Conservation (phyloP, 441 rosid species). For the Pelargonium australe region DNA sequence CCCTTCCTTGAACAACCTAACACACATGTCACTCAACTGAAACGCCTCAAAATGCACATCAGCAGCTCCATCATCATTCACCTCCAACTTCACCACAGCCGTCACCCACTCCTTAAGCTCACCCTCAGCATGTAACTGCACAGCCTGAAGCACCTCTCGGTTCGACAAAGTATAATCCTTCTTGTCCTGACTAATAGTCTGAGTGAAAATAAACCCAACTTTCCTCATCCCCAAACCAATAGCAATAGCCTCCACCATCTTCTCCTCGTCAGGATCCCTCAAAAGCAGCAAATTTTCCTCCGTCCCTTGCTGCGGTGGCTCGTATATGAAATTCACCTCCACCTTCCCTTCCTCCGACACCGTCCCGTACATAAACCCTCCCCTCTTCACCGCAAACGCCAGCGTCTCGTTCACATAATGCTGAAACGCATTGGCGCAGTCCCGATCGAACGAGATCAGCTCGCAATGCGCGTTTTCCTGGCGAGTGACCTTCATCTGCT, state of each 20-base stretch:
- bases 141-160: constrained; percentile 69
- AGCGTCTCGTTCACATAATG: constrained; percentile 67
- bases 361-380: constrained; percentile 84
- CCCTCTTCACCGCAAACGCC: constrained; percentile 74
- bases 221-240: constrained; percentile 76
- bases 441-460: constrained; percentile 81
- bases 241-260: constrained; percentile 69
- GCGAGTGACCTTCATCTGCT: background rate
- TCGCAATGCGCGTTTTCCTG: constrained; percentile 52
- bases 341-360: constrained; percentile 70
- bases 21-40: constrained; percentile 94
- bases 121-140: constrained; percentile 73
- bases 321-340: constrained; percentile 77
- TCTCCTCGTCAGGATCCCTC: constrained; percentile 72
- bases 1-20: constrained; percentile 75
- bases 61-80: constrained; percentile 78
- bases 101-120: constrained; percentile 75
- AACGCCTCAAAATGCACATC: constrained; percentile 95
- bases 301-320: constrained; percentile 87
- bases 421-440: constrained; percentile 76
- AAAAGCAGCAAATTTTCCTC: constrained; percentile 53
- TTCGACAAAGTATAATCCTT: constrained; percentile 14
- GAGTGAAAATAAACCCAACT: constrained; percentile 84
- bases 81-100: constrained; percentile 13
- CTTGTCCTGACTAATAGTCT: constrained; percentile 62